Conservation (phyloP, 768 basidiomycete species). For the Lentinula aciculospora region DNA sequence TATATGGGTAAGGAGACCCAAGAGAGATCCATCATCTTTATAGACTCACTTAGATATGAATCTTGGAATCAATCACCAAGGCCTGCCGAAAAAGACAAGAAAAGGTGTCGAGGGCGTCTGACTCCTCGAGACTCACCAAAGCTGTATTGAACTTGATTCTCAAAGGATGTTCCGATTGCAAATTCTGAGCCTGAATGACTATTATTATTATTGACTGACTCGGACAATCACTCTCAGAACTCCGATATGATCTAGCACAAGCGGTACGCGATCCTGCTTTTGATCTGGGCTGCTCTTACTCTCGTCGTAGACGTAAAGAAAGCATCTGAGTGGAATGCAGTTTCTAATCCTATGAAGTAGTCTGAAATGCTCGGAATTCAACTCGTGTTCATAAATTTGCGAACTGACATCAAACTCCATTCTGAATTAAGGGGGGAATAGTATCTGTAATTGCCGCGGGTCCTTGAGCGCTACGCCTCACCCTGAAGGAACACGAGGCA, state of each 20-base stretch:
- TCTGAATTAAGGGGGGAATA: neutral
- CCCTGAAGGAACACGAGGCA: constrained; percentile 28
- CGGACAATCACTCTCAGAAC: neutral
- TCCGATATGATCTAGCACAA: neutral
- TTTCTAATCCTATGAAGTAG: no score
- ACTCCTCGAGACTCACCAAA: neutral
- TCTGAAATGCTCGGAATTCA: neutral
- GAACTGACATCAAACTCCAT: neutral
- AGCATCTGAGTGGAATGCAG: no score
- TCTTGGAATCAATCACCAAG: neutral
- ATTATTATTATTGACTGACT: neutral
- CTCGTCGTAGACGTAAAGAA: neutral
- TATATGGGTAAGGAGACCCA: neutral
- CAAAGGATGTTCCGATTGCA: neutral
- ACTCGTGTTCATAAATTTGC: neutral
- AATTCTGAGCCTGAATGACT: no score
- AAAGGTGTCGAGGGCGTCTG: no score
- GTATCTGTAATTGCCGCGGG: constrained; percentile 4
- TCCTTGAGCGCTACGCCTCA: constrained; percentile 8
- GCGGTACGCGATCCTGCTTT: neutral
- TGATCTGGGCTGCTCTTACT: neutral
- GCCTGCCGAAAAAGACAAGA: neutral
- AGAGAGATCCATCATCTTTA: neutral
- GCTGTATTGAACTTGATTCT: neutral
- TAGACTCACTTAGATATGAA: neutral